Evolutionary conservation across 192 early-diverging fungal genomes (phyloP).

Genomic region (Linnemannia zychae): DNA sequence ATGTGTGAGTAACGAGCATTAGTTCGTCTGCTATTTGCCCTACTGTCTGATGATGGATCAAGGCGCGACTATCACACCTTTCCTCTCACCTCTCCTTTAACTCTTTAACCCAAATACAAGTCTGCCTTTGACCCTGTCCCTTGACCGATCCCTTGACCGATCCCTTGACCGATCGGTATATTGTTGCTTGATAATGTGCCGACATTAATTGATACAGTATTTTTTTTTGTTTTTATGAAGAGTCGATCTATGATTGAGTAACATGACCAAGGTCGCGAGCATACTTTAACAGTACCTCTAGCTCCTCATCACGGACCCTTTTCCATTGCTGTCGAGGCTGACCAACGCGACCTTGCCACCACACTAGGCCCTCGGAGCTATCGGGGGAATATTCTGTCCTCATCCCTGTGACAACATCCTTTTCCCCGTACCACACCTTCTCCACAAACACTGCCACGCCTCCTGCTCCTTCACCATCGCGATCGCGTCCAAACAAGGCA

Average conservation of each 20-base stretch:
- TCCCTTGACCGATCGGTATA: neutral
- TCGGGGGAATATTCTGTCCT: slow-evolving; percentile 10
- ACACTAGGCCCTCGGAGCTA: slow-evolving; percentile 27
- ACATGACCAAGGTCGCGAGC: neutral
- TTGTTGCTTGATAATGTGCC: neutral
- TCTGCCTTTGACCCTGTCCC: too few relatives aligned
- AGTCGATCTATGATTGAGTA: neutral
- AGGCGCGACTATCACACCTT: neutral
- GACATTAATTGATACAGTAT: too few relatives aligned
- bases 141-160: neutral
- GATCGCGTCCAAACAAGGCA: slow-evolving; percentile 36
- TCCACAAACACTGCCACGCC: slow-evolving; percentile 44
- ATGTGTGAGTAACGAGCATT: neutral
- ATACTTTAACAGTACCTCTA: slow-evolving; percentile 17
- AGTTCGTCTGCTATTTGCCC: neutral
- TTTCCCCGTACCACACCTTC: slow-evolving; percentile 35
- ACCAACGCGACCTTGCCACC: slow-evolving; percentile 49
- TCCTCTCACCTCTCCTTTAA: neutral
- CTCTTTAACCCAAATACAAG: neutral
- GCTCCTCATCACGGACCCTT: slow-evolving; percentile 23
- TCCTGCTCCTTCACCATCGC: neutral
- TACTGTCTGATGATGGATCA: neutral
- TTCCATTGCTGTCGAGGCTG: slow-evolving; percentile 26
- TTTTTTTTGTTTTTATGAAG: too few relatives aligned
- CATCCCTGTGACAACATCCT: slow-evolving; percentile 8